A percentile compares a stretch with the other conserved stretches of the same genome.
These are phyloP conservation scores for Hemisphaericaspora xylofermentans DNA, from an alignment of 1,139 yeast species.

Conservation along the genomic window DNA sequence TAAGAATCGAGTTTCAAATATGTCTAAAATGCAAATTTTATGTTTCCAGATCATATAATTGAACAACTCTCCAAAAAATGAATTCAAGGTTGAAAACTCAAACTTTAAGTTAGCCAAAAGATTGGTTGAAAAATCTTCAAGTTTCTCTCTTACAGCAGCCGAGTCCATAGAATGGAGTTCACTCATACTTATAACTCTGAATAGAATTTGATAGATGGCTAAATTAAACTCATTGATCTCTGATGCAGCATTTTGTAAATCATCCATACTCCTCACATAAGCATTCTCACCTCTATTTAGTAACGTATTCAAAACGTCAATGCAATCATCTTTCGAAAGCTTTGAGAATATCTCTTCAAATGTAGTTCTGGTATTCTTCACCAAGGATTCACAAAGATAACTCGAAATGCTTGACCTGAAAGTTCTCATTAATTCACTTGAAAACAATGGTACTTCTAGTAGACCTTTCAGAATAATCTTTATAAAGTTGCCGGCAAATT, in stretches of 20 bases:
- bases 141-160: constrained; percentile 5
- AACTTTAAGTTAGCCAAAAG: constrained; percentile 49
- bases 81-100: constrained; percentile 31
- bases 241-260: constrained; percentile 19
- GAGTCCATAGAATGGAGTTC: constrained; percentile 16
- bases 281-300: constrained; percentile 9
- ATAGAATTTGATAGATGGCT: constrained; percentile 50
- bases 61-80: constrained; percentile 45
- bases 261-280: constrained; percentile 16
- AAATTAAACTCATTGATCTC: constrained; percentile 52
- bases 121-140: constrained; percentile 31
- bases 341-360: constrained; percentile 24
- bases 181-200: constrained; percentile 21
- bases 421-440: constrained; percentile 3
- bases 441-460: constrained; percentile 6
- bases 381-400: constrained; percentile 20
- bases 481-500: constrained; percentile 11
- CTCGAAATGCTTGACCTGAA: constrained; percentile 10
- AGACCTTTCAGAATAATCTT: constrained; percentile 10
- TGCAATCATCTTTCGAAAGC: constrained; percentile 20
- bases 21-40: constrained; percentile 27
- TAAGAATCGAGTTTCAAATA: constrained; percentile 31
- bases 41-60: constrained; percentile 31
- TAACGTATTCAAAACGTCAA: constrained; percentile 23
- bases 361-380: constrained; percentile 21